A percentile compares a stretch with the other conserved stretches of the same genome.
Evolutionary conservation across 371 early-diverging fungal genomes (phyloP).

Genomic region (Apophysomyces ossiformis): DNA sequence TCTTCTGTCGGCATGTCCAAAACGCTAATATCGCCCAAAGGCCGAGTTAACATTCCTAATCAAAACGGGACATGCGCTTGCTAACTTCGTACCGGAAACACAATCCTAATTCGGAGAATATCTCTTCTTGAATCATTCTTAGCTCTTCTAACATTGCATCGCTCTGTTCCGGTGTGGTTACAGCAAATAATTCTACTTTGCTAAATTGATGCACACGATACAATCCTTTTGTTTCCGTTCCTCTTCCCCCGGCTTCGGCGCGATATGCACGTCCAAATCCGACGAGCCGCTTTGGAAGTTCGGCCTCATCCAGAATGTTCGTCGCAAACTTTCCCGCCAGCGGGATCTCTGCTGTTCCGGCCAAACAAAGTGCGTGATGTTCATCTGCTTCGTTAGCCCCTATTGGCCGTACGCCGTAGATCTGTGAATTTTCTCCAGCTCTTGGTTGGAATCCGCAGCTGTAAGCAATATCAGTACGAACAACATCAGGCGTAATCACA

Average conservation of each 20-base stretch:
- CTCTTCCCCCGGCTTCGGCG: conserved; percentile 88
- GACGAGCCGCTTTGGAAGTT: conserved; percentile 73
- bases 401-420: conserved; percentile 50
- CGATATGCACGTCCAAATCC: conserved; percentile 88
- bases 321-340: conserved; percentile 84
- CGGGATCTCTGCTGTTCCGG: conserved; percentile 94
- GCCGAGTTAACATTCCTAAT: background rate
- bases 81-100: conserved; percentile 67
- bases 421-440: conserved; percentile 79
- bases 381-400: background rate
- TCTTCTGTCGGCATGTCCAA: conserved; percentile 94
- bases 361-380: conserved; percentile 61
- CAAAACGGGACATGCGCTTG: background rate
- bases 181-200: conserved; percentile 91
- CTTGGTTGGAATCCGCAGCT: conserved; percentile 93
- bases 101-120: conserved; percentile 82
- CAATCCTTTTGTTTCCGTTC: conserved; percentile 83
- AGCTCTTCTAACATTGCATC: conserved; percentile 75
- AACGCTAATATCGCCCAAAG: conserved; percentile 46
- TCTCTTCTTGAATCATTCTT: conserved; percentile 69
- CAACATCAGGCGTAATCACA: conserved; percentile 88
- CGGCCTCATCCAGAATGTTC: conserved; percentile 56
- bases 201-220: conserved; percentile 96
- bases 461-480: conserved; percentile 77
- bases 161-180: conserved; percentile 71